Conservation (phyloP, 495 filamentous ascomycete species). For the Penicillium parvum region DNA sequence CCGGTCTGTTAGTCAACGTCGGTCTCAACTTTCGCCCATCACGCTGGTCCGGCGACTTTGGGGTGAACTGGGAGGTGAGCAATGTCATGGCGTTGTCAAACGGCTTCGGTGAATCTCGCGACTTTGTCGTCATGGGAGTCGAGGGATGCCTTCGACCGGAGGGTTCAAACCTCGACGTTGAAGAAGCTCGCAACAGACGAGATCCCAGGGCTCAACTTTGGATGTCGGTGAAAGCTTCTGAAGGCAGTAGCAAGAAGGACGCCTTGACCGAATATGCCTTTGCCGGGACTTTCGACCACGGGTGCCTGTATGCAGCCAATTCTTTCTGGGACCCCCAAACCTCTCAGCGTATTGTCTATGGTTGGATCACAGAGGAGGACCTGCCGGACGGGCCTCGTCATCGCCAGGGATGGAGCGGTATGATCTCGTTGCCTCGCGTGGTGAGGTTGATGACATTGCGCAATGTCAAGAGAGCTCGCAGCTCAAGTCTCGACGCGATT, state of each 20-base stretch:
- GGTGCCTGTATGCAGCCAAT: constrained; percentile 36
- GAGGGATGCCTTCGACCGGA: constrained; percentile 36
- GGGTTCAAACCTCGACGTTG: neutral
- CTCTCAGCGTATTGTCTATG: constrained; percentile 26
- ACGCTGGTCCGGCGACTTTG: constrained; percentile 47
- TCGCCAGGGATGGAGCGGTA: constrained; percentile 38
- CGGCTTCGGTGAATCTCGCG: constrained; percentile 33
- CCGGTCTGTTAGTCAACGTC: constrained; percentile 43
- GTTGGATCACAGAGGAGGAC: constrained; percentile 40
- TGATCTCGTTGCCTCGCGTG: constrained; percentile 34
- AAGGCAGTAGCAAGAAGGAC: neutral
- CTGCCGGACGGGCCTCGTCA: constrained; percentile 30
- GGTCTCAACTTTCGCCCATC: constrained; percentile 42
- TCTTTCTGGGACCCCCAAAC: constrained; percentile 36
- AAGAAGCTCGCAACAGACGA: constrained; percentile 18
- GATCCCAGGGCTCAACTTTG: constrained; percentile 30
- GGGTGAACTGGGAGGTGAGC: constrained; percentile 56
- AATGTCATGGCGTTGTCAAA: constrained; percentile 44
- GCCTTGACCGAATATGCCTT: constrained; percentile 24
- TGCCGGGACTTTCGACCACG: constrained; percentile 35
- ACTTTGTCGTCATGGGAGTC: constrained; percentile 47
- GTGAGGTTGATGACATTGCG: constrained; percentile 23
- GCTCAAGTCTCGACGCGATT: constrained; percentile 25
- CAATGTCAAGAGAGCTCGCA: constrained; percentile 27
- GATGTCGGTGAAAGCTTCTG: constrained; percentile 28